Percentiles rank a stretch among this genome's conserved stretches.
Evolutionary conservation across 2,329 filamentous ascomycete genomes (phyloP).

Genomic region (Talaromyces pinophilus): DNA sequence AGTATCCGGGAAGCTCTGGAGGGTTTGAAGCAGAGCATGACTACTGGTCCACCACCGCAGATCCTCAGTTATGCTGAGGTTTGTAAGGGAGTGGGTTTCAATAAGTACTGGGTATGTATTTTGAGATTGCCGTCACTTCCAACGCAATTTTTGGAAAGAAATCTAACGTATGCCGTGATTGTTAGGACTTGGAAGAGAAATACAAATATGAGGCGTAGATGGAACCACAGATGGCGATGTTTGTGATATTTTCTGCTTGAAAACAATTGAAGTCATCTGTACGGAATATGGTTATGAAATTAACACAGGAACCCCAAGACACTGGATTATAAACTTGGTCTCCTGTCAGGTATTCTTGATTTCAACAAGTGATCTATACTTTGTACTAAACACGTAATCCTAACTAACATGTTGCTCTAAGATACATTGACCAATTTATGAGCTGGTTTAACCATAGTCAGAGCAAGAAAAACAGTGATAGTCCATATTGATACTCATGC

Average conservation of each 20-base stretch:
- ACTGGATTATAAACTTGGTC: background rate
- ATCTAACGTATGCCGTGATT: background rate
- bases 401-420: background rate
- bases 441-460: background rate
- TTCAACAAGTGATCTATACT: background rate
- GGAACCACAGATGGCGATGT: background rate
- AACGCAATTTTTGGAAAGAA: background rate
- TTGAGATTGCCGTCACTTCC: background rate
- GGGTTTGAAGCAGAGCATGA: slow-evolving; percentile 47
- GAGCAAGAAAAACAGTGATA: background rate
- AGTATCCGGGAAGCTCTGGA: slow-evolving; percentile 33
- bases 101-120: slow-evolving; percentile 43
- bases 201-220: slow-evolving; percentile 12
- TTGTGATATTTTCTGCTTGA: background rate
- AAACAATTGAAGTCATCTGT: background rate
- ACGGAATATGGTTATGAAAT: background rate
- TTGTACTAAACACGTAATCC: background rate
- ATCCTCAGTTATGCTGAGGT: slow-evolving; percentile 50
- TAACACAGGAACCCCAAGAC: background rate
- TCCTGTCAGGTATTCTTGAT: background rate
- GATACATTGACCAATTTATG: background rate
- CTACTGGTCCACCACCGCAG: slow-evolving; percentile 45
- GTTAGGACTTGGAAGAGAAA: slow-evolving; percentile 14
- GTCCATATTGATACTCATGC: background rate
- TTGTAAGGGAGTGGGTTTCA: slow-evolving; percentile 51